These are phyloP conservation scores for Echria macrotheca DNA, from an alignment of 495 filamentous ascomycete species.

Conservation along the genomic window DNA sequence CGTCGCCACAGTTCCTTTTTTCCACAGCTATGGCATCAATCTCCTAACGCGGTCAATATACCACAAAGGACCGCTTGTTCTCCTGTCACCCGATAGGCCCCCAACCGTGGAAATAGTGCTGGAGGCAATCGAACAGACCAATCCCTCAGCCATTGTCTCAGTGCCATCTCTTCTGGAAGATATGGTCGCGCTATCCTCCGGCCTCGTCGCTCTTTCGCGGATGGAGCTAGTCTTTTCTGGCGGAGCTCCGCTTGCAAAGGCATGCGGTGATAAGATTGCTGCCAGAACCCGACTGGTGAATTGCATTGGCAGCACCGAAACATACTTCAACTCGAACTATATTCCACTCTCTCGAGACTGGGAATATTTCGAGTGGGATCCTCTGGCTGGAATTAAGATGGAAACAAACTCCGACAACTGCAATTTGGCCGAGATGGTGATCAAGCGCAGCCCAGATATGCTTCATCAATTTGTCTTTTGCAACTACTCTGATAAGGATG, in stretches of 20 bases:
- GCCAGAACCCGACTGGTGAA: constrained; percentile 9
- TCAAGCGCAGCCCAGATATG: constrained; percentile 12
- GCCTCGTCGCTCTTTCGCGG: constrained; percentile 13
- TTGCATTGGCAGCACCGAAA: constrained; percentile 23
- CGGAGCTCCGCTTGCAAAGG: constrained; percentile 14
- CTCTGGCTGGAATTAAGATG: constrained; percentile 17
- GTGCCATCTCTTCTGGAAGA: constrained; percentile 26
- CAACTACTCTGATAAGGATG: constrained; percentile 38
- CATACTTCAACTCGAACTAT: constrained; percentile 2
- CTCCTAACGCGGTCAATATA: constrained; percentile 10
- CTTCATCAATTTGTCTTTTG: constrained; percentile 28
- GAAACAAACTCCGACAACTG: constrained; percentile 18
- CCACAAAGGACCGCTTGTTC: constrained; percentile 15
- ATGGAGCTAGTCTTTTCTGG: constrained; percentile 22
- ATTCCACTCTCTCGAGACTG: constrained; percentile 13
- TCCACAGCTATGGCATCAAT: constrained; percentile 9
- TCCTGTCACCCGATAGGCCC: constrained; percentile 20
- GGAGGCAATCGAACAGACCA: constrained; percentile 15
- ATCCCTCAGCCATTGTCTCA: constrained; percentile 18
- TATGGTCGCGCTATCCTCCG: constrained; percentile 11
- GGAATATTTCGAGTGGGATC: constrained; percentile 24
- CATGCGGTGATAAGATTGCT: constrained; percentile 10
- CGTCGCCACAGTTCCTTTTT: constrained; percentile 20
- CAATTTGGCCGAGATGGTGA: constrained; percentile 12
- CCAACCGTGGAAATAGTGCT: constrained; percentile 18